Evolutionary conservation across 2,329 filamentous ascomycete genomes (phyloP).

Genomic region (Xenoacremonium recifei): DNA sequence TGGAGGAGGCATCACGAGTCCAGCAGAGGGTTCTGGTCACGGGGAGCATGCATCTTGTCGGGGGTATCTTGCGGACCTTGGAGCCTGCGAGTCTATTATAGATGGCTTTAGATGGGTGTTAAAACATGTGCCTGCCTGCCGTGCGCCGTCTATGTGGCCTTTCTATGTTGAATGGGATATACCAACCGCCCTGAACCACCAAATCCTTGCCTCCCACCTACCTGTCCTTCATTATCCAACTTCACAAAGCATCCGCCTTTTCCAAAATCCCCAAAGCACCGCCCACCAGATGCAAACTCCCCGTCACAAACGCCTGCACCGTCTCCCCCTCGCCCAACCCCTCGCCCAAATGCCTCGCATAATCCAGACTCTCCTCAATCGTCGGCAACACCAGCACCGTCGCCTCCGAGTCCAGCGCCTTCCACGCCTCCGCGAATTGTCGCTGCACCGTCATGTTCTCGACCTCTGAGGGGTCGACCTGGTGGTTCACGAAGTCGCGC

Average conservation of each 20-base stretch:
- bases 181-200: too few relatives aligned
- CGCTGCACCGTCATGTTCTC: conserved; percentile 51
- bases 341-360: conserved; percentile 37
- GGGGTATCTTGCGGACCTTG: conserved; percentile 72
- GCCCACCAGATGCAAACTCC: conserved; percentile 63
- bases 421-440: conserved; percentile 53
- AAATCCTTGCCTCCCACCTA: too few relatives aligned
- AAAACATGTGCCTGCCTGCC: too few relatives aligned
- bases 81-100: conserved; percentile 45
- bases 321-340: conserved; percentile 30
- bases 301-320: conserved; percentile 55
- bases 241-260: conserved; percentile 41
- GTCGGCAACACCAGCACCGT: conserved; percentile 48
- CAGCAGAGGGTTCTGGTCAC: conserved; percentile 69
- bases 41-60: conserved; percentile 82
- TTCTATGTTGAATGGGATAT: background rate
- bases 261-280: conserved; percentile 51
- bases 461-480: conserved; percentile 51
- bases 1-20: conserved; percentile 52
- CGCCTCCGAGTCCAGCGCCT: conserved; percentile 43
- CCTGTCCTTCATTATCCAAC: too few relatives aligned
- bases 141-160: conserved; percentile 1
- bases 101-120: conserved; percentile 5
- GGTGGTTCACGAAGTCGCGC: conserved; percentile 56
- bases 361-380: conserved; percentile 55